These are phyloP conservation scores for Fraxinus albicans DNA, from an alignment of 305 asterid species.

Conservation along the genomic window DNA sequence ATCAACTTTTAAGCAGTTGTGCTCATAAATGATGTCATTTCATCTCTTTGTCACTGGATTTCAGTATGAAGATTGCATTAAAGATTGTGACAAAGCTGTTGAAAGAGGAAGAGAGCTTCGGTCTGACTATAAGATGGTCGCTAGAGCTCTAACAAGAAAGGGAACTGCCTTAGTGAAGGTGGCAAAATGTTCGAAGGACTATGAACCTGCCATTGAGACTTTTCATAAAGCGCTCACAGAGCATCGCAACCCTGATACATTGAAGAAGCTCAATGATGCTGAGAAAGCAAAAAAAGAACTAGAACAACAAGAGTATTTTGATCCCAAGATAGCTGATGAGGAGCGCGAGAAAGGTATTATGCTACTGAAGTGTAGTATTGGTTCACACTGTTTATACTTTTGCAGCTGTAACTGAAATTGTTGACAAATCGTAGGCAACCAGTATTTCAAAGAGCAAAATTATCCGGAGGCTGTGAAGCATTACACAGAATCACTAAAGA, in stretches of 20 bases:
- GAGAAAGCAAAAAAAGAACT: conserved; percentile 87
- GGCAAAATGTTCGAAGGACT: conserved; percentile 79
- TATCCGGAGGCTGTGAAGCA: conserved; percentile 86
- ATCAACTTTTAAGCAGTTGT: neutral
- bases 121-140: conserved; percentile 82
- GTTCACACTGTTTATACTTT: neutral
- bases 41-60: neutral
- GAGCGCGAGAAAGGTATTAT: conserved; percentile 90
- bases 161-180: conserved; percentile 78
- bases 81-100: conserved; percentile 88
- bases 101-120: conserved; percentile 89
- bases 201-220: conserved; percentile 73
- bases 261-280: conserved; percentile 85
- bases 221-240: conserved; percentile 92
- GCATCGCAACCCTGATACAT: conserved; percentile 89
- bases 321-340: conserved; percentile 82
- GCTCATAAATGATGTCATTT: neutral
- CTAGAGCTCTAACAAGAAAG: conserved; percentile 87
- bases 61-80: conserved; percentile 78
- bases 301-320: conserved; percentile 78
- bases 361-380: neutral
- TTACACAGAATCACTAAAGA: conserved; percentile 70
- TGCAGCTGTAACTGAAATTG: neutral
- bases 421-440: conserved; percentile 50
- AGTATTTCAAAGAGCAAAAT: conserved; percentile 78